A percentile compares a stretch with the other conserved stretches of the same genome.
Evolutionary conservation across 495 filamentous ascomycete species (phyloP).

Genomic region (Aspergillus wentii): DNA sequence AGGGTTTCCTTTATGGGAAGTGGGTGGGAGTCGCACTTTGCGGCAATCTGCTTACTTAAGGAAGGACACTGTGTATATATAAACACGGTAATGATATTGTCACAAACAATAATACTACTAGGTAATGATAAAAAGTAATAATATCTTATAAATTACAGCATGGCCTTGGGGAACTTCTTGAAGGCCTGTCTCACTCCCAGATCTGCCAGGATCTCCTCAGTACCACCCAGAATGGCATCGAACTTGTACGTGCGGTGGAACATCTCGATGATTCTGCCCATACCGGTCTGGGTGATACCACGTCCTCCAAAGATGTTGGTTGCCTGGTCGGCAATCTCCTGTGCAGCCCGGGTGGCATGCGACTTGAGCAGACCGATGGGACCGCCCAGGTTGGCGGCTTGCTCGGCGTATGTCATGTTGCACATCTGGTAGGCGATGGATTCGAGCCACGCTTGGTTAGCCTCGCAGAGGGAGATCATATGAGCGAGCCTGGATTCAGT

Average conservation of each 20-base stretch:
- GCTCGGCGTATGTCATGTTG: conserved; percentile 75
- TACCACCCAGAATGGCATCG: conserved; percentile 79
- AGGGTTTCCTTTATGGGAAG: no score
- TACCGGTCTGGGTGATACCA: conserved; percentile 74
- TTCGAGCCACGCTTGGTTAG: conserved; percentile 84
- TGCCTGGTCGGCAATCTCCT: conserved; percentile 77
- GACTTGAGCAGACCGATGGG: conserved; percentile 84
- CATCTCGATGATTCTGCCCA: conserved; percentile 76
- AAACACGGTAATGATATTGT: no score
- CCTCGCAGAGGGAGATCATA: conserved; percentile 79
- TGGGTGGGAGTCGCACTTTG: no score
- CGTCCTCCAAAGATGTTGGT: conserved; percentile 86
- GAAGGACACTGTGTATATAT: no score
- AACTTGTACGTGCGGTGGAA: conserved; percentile 87
- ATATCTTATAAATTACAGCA: conserved; percentile 53
- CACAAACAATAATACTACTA: no score
- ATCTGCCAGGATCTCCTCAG: conserved; percentile 81
- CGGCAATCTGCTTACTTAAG: no score
- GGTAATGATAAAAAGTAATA: no score
- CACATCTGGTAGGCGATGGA: conserved; percentile 83
- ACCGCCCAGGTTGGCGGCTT: conserved; percentile 69
- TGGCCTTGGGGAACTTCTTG: conserved; percentile 77
- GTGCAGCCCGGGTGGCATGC: conserved; percentile 66
- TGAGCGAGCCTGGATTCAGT: conserved; percentile 57
- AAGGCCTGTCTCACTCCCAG: conserved; percentile 78